Evolutionary conservation across 176 grass and related monocot genomes (phyloP), one percentile per base, ranked within the genome.

Genomic region (Oryza glaberrima): DNA sequence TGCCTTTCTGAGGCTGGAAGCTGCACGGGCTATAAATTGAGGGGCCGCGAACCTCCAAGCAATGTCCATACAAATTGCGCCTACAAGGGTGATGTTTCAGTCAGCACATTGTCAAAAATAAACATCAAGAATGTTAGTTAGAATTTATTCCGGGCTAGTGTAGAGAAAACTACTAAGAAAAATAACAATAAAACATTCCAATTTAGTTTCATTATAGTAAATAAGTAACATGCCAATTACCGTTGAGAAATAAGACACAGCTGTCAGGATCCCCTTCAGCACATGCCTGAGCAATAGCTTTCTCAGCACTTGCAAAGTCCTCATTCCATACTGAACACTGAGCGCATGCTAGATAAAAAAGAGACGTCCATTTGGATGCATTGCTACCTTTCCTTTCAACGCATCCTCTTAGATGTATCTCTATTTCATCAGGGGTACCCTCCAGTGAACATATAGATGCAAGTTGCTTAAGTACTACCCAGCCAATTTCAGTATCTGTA

Each of bases 211-310:
- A 43, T 11, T 72, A 23, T 44, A 71, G 49, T 13, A 0, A n/a
- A 58, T 38, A 58, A 67, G 32, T 78, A 51, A 61, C 6, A 77
- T 74, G 47, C 65, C 73, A 13, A 78, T 82, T 85, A 98, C 96
- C 93, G 85, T 92, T 90, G 81, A 88, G 84, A 56, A 98, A 90
- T 75, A 95, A 92, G 83, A 94, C 82, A 77, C 93, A 98, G 83
- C 85, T 91, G 30, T 98, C 93, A 3, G 71, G 28, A 92, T 90
- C 80, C 77, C 69, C 83, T 75, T 92, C 80, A 26, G 79, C 80
- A 75, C 93, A 95, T 78, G 93, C 96, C 67, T 85, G 89, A 81
- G 81, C 77, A 63, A 95, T 80, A 73, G 90, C 87, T 82, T 92
- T 84, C 71, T 98, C 93, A 79, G 96, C 91, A 78, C 70, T 88